These are phyloP conservation scores for Sordariomycetes sp. DNA, from an alignment of 2,329 filamentous ascomycete species.

Conservation along the genomic window DNA sequence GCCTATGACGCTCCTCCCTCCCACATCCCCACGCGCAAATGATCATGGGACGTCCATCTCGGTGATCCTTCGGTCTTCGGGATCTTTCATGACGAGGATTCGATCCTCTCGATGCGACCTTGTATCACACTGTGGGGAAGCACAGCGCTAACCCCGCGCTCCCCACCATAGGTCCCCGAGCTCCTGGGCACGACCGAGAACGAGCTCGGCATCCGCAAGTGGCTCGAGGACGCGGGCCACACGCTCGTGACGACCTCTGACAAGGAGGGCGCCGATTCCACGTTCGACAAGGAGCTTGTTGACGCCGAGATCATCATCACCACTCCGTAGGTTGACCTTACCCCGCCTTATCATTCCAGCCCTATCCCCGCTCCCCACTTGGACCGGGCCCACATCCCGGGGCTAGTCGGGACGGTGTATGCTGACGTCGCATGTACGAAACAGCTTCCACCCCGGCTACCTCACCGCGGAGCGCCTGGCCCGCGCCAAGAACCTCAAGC, in stretches of 20 bases:
- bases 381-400: too few species aligned
- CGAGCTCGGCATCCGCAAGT: constrained; percentile 92
- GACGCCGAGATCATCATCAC: constrained; percentile 99
- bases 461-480: constrained; percentile 90
- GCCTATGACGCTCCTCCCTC: neutral
- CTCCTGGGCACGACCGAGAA: constrained; percentile 95
- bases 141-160: constrained; percentile 1
- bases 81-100: neutral
- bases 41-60: neutral
- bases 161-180: constrained; percentile 46
- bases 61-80: neutral
- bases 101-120: neutral
- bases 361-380: neutral
- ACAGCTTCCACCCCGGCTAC: constrained; percentile 94
- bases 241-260: constrained; percentile 93
- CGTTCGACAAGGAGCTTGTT: constrained; percentile 88
- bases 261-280: constrained; percentile 89
- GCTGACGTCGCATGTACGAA: neutral
- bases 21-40: neutral
- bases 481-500: constrained; percentile 97
- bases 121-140: neutral
- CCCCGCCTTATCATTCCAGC: constrained; percentile 1
- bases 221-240: constrained; percentile 95
- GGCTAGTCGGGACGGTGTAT: neutral
- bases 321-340: constrained; percentile 54